phyloP scores from a whole-genome alignment of 179 eudicot genomes.

The Beta corolliflora region DNA sequence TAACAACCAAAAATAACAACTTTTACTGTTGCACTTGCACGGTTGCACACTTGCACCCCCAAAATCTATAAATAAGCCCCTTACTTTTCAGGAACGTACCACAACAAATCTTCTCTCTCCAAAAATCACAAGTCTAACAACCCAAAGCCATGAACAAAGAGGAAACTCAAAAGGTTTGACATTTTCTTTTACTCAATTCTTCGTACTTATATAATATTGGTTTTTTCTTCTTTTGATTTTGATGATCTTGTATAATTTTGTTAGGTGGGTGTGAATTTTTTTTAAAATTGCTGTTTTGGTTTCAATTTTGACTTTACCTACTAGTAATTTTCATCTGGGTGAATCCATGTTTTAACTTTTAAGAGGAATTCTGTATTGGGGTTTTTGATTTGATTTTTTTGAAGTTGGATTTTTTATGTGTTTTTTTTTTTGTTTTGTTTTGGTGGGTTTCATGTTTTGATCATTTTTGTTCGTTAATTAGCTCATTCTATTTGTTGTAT shows the following conservation, averaged over 20 bases:
- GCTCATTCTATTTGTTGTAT: background rate
- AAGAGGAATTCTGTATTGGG: background rate
- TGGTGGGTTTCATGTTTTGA: background rate
- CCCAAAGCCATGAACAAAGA: background rate
- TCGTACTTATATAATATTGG: background rate
- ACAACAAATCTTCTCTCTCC: background rate
- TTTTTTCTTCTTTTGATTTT: background rate
- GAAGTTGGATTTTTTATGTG: background rate
- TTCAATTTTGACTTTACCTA: background rate
- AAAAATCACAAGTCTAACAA: background rate
- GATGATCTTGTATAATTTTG: background rate
- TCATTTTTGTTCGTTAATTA: background rate
- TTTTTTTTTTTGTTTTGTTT: background rate
- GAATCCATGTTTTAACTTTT: background rate
- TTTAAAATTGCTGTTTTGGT: background rate
- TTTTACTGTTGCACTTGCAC: too few relatives aligned
- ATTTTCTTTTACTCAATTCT: background rate
- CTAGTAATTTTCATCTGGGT: background rate
- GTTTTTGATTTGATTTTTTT: background rate
- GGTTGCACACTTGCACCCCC: too few relatives aligned
- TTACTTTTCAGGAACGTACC: too few relatives aligned
- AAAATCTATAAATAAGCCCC: too few relatives aligned
- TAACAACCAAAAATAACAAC: too few relatives aligned
- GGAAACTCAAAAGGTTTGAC: conserved; percentile 5
- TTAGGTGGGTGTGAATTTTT: background rate